A percentile compares a stretch with the other conserved stretches of the same genome.
phyloP scores from a whole-genome alignment of 768 basidiomycete genomes.

The Sporobolomyces roseus region DNA sequence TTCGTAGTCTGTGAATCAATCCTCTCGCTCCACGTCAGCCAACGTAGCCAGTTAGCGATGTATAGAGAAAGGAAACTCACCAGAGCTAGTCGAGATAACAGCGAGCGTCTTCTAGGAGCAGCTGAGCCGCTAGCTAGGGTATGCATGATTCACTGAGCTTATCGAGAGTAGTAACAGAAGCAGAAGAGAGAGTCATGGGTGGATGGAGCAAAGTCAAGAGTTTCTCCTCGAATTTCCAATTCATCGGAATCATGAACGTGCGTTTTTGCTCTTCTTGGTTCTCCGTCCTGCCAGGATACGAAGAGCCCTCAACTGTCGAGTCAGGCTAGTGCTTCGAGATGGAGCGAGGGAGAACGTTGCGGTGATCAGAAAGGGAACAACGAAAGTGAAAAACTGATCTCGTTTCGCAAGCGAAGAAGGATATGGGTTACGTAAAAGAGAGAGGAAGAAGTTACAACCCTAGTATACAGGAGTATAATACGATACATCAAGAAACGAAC shows the following conservation, averaged over 20 bases:
- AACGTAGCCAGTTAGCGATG: not conserved
- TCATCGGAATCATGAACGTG: not conserved
- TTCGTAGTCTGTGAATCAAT: not conserved
- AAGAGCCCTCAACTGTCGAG: no score
- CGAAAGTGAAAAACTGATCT: no score
- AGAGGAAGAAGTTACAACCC: no score
- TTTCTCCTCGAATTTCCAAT: not conserved
- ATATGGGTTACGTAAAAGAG: no score
- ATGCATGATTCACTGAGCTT: not conserved
- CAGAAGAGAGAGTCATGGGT: not conserved
- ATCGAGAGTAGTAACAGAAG: not conserved
- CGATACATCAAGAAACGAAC: not conserved
- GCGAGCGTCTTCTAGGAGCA: not conserved
- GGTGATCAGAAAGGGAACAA: not conserved
- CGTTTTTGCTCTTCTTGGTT: not conserved
- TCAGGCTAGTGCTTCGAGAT: not conserved
- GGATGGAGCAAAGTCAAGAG: not conserved
- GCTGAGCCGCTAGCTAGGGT: not conserved
- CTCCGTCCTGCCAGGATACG: not conserved
- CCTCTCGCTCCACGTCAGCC: not conserved
- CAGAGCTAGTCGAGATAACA: slow-evolving; percentile 1
- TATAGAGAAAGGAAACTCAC: not conserved
- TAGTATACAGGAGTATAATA: no score
- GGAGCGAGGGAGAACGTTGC: not conserved
- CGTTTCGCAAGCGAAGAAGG: no score